Base-by-base conservation (phyloP, 306 rosid genomes). In the Cicer judaicum region DNA sequence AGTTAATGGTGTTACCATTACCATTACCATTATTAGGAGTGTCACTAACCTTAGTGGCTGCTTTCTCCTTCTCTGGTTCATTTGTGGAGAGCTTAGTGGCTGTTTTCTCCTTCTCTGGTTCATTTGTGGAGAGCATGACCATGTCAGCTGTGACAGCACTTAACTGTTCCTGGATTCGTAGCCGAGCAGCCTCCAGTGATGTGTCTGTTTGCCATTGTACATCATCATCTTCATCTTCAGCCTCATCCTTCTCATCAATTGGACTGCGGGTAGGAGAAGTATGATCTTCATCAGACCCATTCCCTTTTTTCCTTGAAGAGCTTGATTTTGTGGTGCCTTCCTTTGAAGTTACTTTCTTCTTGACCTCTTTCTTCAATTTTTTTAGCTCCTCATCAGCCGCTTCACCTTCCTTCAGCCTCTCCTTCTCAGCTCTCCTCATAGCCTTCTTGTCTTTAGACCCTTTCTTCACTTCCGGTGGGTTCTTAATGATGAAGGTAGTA, bases 361-460 rank as follows among this genome's bases (percentile, higher is more conserved):
- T 84, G 14, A 61, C 68, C 53, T 88, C 93, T 66, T 88, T 88
- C 84, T 86, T 88, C 61, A 82, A 9, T 24, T 88, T 88, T 57
- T 84, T 88, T 62, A 3, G 70, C 50, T 88, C 92, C 78, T 86
- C 93, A 34, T 88, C 93, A 48, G 88, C 93, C 61, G 62, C 81
- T 79, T 88, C 93, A 12, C 93, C 93, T 76, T 80, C 93, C 66
- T 86, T 88, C 57, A 86, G 77, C 14, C 93, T 81, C 74, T 88
- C 93, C 67, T 86, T 88, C 81, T 88, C 93, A 77, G 93, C 93
- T 63, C 87, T 88, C 76, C 93, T 78, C 93, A 88, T 75, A 29
- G 86, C 90, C 70, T 88, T 88, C 84, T 88, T 88, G 62, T 88
- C 90, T 48, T 88, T 88, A 15, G 89, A 76, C 50, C 87, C 90